Conservation (phyloP, 441 rosid genomes). For the Jatropha podagrica region DNA sequence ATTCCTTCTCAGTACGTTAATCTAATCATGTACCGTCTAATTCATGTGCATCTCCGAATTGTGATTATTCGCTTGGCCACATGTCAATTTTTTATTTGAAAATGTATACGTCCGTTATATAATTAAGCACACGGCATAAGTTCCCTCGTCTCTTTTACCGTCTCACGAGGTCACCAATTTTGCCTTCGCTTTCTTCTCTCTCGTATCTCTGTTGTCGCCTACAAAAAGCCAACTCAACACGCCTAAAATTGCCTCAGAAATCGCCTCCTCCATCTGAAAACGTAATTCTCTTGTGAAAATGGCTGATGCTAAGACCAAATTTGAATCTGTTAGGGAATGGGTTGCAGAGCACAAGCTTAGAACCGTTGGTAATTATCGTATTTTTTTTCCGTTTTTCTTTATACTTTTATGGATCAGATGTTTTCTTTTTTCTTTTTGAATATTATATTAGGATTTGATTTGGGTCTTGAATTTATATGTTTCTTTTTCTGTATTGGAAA, state of each 20-base stretch:
- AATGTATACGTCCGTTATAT: background rate
- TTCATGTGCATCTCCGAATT: background rate
- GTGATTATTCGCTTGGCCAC: background rate
- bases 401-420: background rate
- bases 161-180: background rate
- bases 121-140: background rate
- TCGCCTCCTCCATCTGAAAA: background rate
- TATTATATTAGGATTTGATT: background rate
- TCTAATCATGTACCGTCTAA: background rate
- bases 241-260: too few species aligned
- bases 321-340: slow-evolving; percentile 72
- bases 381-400: background rate
- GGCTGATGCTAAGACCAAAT: slow-evolving; percentile 58
- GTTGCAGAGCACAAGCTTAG: slow-evolving; percentile 78
- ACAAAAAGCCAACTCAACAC: too few species aligned
- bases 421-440: background rate
- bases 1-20: background rate
- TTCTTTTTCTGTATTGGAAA: background rate
- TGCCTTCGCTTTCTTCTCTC: slow-evolving; percentile 7
- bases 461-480: slow-evolving; percentile 10
- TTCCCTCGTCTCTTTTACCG: background rate
- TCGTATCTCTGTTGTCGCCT: too few species aligned
- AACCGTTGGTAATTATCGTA: slow-evolving; percentile 61
- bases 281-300: slow-evolving; percentile 22
- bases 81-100: background rate